Percentiles rank a stretch among this genome's conserved stretches.
Evolutionary conservation across 2,329 filamentous ascomycete genomes (phyloP).

Genomic region (Claviceps arundinis): DNA sequence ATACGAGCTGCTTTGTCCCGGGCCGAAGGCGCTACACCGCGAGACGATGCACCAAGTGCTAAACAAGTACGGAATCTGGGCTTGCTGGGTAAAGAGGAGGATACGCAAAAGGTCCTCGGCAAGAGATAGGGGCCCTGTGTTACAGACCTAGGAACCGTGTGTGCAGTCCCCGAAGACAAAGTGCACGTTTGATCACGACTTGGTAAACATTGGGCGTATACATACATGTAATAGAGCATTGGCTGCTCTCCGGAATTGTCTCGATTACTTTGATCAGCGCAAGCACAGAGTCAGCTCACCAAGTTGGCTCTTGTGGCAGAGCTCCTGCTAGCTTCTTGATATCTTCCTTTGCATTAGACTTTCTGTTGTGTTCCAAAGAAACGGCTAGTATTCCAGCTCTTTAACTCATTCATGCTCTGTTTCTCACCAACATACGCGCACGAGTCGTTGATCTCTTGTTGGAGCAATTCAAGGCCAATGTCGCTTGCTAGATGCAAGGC

Average conservation of each 20-base stretch:
- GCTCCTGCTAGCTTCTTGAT: neutral
- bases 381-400: neutral
- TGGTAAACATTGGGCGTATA: neutral
- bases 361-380: neutral
- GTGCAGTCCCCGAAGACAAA: neutral
- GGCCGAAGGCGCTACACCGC: slow-evolving; percentile 57
- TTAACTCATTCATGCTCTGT: neutral
- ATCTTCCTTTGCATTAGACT: neutral
- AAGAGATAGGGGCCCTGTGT: slow-evolving; percentile 12
- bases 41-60: slow-evolving; percentile 69
- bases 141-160: neutral
- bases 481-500: neutral
- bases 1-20: slow-evolving; percentile 80
- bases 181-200: neutral
- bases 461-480: neutral
- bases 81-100: slow-evolving; percentile 70
- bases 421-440: neutral
- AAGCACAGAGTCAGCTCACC: neutral
- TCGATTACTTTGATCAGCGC: neutral
- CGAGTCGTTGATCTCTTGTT: neutral
- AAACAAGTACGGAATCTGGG: slow-evolving; percentile 82
- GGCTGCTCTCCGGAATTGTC: neutral
- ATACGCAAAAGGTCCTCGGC: slow-evolving; percentile 49
- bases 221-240: neutral
- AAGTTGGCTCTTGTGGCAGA: neutral